Evolutionary conservation across 2,329 filamentous ascomycete genomes (phyloP).

Genomic region (Trichoderma breve): DNA sequence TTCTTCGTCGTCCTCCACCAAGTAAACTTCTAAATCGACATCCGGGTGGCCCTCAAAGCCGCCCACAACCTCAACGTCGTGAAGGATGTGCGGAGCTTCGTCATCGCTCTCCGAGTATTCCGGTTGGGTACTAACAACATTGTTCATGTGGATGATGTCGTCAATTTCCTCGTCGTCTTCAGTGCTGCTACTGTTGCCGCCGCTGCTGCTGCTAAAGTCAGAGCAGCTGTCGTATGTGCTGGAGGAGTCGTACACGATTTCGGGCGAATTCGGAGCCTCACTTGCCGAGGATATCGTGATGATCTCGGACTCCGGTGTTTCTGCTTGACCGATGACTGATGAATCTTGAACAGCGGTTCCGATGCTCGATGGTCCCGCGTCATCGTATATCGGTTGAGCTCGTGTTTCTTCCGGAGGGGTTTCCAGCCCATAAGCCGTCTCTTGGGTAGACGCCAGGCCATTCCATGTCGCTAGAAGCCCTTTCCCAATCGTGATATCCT

Average conservation of each 20-base stretch:
- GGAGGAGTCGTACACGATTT: not conserved
- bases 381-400: too few relatives aligned
- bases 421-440: not conserved
- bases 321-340: not conserved
- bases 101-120: constrained; percentile 23
- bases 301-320: not conserved
- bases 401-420: not conserved
- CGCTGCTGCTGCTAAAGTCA: not conserved
- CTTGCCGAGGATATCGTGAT: not conserved
- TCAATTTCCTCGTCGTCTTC: constrained; percentile 8
- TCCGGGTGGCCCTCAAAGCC: not conserved
- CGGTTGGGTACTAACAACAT: constrained; percentile 24
- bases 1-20: constrained; percentile 30
- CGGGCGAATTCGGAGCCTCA: not conserved
- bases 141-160: constrained; percentile 24
- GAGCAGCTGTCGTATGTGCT: not conserved
- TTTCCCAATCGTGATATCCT: constrained; percentile 28
- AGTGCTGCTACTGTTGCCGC: not conserved
- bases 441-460: not conserved
- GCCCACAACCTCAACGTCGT: constrained; percentile 29
- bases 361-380: too few relatives aligned
- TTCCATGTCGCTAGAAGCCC: constrained; percentile 33
- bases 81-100: constrained; percentile 28
- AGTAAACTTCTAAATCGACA: constrained; percentile 34
- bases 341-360: not conserved